These are phyloP conservation scores for Anastatica hierochuntica DNA, from an alignment of 345 rosid species.

Conservation along the genomic window DNA sequence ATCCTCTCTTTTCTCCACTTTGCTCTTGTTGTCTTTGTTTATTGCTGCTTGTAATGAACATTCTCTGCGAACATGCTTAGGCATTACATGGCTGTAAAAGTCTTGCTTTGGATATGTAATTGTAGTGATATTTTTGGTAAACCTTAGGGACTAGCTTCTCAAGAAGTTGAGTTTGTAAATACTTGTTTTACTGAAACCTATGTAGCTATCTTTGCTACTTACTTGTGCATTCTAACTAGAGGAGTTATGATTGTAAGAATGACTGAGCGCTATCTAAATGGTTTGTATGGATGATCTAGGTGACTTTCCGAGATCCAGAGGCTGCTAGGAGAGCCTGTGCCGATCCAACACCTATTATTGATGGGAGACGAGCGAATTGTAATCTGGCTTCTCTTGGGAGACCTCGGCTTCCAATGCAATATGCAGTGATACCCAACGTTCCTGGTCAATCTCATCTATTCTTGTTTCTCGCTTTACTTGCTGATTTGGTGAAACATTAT, in stretches of 20 bases:
- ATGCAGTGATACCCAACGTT: conserved; percentile 34
- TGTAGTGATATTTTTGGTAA: not conserved
- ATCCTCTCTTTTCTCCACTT: conserved; percentile 1
- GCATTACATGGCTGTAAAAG: not conserved
- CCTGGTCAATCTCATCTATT: conserved; percentile 22
- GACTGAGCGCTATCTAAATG: conserved; percentile 31
- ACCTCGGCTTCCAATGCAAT: conserved; percentile 48
- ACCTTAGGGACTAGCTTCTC: not conserved
- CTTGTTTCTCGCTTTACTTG: not conserved
- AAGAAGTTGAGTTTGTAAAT: not conserved
- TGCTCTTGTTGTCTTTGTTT: not conserved
- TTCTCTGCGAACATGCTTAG: conserved; percentile 10
- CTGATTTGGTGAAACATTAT: not conserved
- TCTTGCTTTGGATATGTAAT: not conserved
- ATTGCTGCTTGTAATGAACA: not conserved
- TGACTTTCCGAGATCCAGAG: conserved; percentile 93
- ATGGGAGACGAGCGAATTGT: conserved; percentile 93
- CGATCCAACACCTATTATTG: conserved; percentile 76
- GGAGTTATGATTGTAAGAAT: conserved; percentile 21
- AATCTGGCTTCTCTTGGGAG: conserved; percentile 95
- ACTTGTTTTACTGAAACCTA: conserved; percentile 1
- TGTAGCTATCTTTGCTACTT: not conserved
- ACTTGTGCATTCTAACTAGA: not conserved
- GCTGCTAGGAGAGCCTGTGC: conserved; percentile 92
- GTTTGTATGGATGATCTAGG: conserved; percentile 78